These are phyloP conservation scores for Aspergillus udagawae DNA, from an alignment of 2,329 filamentous ascomycete genomes.

Conservation along the genomic window DNA sequence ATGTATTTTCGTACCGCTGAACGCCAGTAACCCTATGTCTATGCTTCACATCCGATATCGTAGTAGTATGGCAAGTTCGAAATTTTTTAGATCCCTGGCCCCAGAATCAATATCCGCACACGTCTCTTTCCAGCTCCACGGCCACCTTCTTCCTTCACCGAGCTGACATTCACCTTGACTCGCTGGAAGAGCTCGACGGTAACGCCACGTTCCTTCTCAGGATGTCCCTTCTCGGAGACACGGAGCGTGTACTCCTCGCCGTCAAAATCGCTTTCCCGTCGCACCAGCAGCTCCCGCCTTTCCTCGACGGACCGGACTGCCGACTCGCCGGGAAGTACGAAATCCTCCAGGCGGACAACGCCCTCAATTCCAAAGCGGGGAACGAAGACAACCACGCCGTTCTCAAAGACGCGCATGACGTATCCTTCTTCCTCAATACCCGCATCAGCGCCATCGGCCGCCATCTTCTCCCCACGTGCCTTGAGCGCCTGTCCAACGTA, in stretches of 20 bases:
- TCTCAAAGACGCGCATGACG: conserved; percentile 95
- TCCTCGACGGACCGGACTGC: conserved; percentile 28
- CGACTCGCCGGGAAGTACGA: conserved; percentile 62
- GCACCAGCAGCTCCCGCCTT: conserved; percentile 29
- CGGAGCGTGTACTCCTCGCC: conserved; percentile 76
- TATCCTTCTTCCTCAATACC: conserved; percentile 81
- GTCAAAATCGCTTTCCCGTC: conserved; percentile 76
- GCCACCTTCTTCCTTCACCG: conserved; percentile 76
- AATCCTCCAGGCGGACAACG: conserved; percentile 78
- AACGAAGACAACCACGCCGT: conserved; percentile 95
- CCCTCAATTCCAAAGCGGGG: conserved; percentile 94
- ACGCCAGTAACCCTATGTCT: neutral
- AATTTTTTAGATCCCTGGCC: conserved; percentile 16
- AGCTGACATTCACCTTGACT: conserved; percentile 81
- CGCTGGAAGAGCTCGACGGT: conserved; percentile 85
- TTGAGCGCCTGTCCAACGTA: conserved; percentile 96
- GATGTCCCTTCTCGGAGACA: conserved; percentile 50
- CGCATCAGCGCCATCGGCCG: conserved; percentile 29
- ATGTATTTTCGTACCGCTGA: neutral
- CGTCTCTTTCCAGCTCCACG: conserved; percentile 85
- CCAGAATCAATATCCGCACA: conserved; percentile 42
- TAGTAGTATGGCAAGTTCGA: conserved; percentile 1
- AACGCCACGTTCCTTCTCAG: conserved; percentile 33
- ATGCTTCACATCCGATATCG: neutral
- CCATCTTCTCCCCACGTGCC: conserved; percentile 53